Conservation (phyloP, 2,329 filamentous ascomycete species). For the Exophiala alcalophila region DNA sequence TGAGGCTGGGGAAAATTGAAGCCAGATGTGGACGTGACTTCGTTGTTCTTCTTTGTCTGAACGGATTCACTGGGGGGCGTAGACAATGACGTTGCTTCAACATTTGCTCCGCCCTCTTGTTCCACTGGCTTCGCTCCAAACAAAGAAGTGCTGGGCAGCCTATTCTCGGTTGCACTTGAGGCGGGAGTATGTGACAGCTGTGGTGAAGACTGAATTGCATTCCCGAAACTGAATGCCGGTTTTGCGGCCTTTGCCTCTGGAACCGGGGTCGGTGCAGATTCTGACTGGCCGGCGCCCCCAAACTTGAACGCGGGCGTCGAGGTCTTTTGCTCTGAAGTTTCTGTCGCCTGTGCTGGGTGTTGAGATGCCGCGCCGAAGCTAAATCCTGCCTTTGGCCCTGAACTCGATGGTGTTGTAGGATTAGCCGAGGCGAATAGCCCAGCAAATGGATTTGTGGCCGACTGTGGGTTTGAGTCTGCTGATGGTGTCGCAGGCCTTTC, state of each 20-base stretch:
- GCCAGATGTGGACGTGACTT: slow-evolving; percentile 1
- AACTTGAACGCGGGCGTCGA: slow-evolving; percentile 11
- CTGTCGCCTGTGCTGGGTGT: slow-evolving; percentile 1
- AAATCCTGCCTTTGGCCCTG: slow-evolving; percentile 7
- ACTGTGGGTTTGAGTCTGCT: slow-evolving; percentile 3
- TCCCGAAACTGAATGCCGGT: slow-evolving; percentile 15
- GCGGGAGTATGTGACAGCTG: too few species aligned
- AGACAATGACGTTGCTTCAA: too few species aligned
- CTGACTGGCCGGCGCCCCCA: slow-evolving; percentile 3
- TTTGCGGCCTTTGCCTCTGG: slow-evolving; percentile 5
- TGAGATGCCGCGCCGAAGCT: slow-evolving; percentile 9
- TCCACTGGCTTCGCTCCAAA: slow-evolving; percentile 3
- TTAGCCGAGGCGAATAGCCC: slow-evolving; percentile 14
- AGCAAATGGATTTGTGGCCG: slow-evolving; percentile 21
- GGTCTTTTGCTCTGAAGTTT: slow-evolving; percentile 3
- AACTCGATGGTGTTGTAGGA: not conserved
- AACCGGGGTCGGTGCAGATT: not conserved
- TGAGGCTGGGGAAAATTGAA: slow-evolving; percentile 14
- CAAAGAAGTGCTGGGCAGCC: slow-evolving; percentile 3
- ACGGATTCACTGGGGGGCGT: too few species aligned
- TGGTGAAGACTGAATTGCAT: slow-evolving; percentile 1
- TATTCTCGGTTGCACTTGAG: not conserved
- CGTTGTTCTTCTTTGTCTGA: slow-evolving; percentile 1
- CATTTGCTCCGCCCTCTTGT: too few species aligned
- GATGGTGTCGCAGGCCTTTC: slow-evolving; percentile 10